Percentiles rank a stretch among this genome's conserved stretches.
Evolutionary conservation across 306 rosid species (phyloP).

Genomic region (Lotus japonicus): DNA sequence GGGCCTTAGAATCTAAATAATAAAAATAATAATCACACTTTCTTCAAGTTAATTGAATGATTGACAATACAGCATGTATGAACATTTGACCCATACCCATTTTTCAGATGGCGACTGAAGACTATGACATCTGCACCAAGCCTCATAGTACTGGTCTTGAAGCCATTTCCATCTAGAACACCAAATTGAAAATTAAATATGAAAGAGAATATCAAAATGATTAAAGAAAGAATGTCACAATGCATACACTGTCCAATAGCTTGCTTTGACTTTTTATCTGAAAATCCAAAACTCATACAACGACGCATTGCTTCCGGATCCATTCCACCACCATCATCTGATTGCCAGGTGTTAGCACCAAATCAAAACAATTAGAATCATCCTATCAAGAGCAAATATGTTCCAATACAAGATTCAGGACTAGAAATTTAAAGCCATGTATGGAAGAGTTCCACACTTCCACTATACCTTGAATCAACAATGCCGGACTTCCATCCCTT

Average conservation of each 20-base stretch:
- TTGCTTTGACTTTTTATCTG: constrained; percentile 62
- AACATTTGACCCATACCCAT: constrained; percentile 44
- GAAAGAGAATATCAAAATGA: constrained; percentile 3
- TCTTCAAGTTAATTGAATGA: neutral
- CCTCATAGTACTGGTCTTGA: constrained; percentile 97
- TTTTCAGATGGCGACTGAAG: constrained; percentile 57
- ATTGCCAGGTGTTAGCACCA: constrained; percentile 16
- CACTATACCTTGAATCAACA: constrained; percentile 79
- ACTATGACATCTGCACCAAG: constrained; percentile 94
- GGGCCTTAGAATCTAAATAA: neutral
- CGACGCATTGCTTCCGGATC: constrained; percentile 74
- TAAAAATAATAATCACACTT: neutral
- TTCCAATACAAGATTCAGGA: neutral
- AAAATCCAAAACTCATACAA: constrained; percentile 96
- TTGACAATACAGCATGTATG: neutral
- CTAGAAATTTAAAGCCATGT: constrained; percentile 16
- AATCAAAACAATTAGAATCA: constrained; percentile 13
- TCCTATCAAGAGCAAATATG: neutral
- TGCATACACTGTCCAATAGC: constrained; percentile 89
- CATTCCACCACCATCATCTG: constrained; percentile 96
- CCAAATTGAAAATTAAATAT: constrained; percentile 36
- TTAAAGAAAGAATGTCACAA: constrained; percentile 20
- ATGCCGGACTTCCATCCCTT: constrained; percentile 74
- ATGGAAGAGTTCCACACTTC: neutral
- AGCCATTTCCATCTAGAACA: constrained; percentile 94